Conservation (phyloP, 768 basidiomycete genomes). For the Leccinum boreale region DNA sequence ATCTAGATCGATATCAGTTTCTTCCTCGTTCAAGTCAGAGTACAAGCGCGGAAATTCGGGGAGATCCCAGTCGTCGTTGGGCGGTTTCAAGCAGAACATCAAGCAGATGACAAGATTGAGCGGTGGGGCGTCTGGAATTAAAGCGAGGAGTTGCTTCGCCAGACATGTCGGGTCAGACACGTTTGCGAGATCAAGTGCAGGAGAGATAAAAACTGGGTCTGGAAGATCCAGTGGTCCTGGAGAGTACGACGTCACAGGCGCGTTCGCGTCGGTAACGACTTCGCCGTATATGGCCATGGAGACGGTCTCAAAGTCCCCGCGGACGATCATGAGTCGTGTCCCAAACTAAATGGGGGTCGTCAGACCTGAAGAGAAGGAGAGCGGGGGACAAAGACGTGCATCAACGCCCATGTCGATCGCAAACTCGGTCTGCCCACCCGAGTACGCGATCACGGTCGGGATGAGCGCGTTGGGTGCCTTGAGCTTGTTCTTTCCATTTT, state of each 20-base stretch:
- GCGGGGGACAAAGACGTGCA: slow-evolving; percentile 36
- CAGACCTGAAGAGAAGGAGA: not conserved
- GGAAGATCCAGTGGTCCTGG: slow-evolving; percentile 37
- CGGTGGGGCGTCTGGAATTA: slow-evolving; percentile 61
- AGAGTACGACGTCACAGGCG: slow-evolving; percentile 38
- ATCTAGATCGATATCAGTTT: slow-evolving; percentile 57
- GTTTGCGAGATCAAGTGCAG: slow-evolving; percentile 58
- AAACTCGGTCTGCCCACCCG: slow-evolving; percentile 66
- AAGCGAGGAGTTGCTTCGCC: slow-evolving; percentile 56
- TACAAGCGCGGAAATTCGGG: slow-evolving; percentile 71
- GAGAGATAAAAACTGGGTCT: slow-evolving; percentile 40
- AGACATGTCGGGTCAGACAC: slow-evolving; percentile 56
- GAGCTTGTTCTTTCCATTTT: slow-evolving; percentile 53
- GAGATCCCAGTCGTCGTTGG: slow-evolving; percentile 76
- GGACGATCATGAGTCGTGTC: slow-evolving; percentile 77
- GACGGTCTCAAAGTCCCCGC: slow-evolving; percentile 64
- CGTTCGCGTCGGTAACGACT: slow-evolving; percentile 43
- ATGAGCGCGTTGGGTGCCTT: slow-evolving; percentile 69
- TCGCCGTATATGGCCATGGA: slow-evolving; percentile 54
- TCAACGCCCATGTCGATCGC: slow-evolving; percentile 66
- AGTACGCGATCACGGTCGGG: slow-evolving; percentile 67
- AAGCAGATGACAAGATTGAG: slow-evolving; percentile 64
- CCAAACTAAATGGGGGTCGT: slow-evolving; percentile 45
- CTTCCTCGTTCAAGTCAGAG: slow-evolving; percentile 52
- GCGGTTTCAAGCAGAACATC: slow-evolving; percentile 78